A percentile compares a stretch with the other conserved stretches of the same genome.
Conservation (phyloP, 108 stramenopile species). For the Tribonema minus region DNA sequence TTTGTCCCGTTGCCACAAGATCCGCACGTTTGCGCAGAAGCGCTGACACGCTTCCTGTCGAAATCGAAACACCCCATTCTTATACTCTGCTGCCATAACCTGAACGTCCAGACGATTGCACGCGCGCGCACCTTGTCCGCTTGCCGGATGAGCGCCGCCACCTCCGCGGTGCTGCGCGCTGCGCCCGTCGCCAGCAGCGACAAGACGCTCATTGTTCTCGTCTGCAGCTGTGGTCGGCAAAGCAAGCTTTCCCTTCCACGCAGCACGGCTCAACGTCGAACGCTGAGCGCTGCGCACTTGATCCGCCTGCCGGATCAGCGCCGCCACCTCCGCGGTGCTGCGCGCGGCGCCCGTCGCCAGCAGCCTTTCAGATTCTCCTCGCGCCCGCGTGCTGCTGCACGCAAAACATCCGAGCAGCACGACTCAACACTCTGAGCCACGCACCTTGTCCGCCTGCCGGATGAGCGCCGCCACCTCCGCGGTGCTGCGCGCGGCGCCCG, state of each 20-base stretch:
- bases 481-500: conserved; percentile 25
- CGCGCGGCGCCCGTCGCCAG: not conserved
- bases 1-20: conserved; percentile 29
- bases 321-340: conserved; percentile 17
- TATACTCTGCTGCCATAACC: too few species aligned
- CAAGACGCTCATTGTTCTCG: too few species aligned
- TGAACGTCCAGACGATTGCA: too few species aligned
- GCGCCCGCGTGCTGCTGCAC: not conserved
- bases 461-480: conserved; percentile 11
- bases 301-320: conserved; percentile 22
- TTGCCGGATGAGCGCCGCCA: conserved; percentile 1
- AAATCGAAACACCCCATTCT: too few species aligned
- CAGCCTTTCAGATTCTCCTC: not conserved
- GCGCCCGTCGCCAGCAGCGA: conserved; percentile 28
- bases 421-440: not conserved
- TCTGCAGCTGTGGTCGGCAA: too few species aligned
- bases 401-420: not conserved
- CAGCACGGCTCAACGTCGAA: too few species aligned
- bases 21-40: too few species aligned
- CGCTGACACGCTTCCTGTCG: too few species aligned
- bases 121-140: conserved; percentile 26
- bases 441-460: conserved; percentile 17
- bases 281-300: not conserved
- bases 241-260: too few species aligned
- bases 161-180: conserved; percentile 27